phyloP scores from a whole-genome alignment of 2,329 filamentous ascomycete genomes.

The Cladosporium sp. region DNA sequence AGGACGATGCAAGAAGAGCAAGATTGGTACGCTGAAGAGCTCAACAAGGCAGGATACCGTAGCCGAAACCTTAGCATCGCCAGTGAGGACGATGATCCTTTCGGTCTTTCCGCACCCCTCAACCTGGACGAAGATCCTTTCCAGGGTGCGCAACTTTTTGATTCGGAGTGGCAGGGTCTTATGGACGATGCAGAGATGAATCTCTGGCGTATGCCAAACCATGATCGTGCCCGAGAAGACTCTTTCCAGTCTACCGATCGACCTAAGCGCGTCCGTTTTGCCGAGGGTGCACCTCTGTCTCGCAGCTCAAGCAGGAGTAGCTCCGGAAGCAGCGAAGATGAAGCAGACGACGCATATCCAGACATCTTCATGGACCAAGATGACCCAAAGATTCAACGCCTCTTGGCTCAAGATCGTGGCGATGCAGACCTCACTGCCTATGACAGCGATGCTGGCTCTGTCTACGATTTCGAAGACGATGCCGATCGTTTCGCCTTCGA shows the following conservation, averaged over 20 bases:
- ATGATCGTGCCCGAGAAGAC: constrained; percentile 22
- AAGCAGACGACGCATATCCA: constrained; percentile 36
- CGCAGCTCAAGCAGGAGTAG: constrained; percentile 29
- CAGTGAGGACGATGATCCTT: constrained; percentile 23
- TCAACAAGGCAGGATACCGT: constrained; percentile 15
- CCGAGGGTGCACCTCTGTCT: constrained; percentile 31
- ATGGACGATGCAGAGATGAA: constrained; percentile 33
- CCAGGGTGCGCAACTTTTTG: constrained; percentile 27
- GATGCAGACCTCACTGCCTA: constrained; percentile 26
- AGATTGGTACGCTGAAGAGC: constrained; percentile 16
- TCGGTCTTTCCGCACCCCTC: constrained; percentile 23
- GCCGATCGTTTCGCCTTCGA: constrained; percentile 32
- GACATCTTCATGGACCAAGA: constrained; percentile 37
- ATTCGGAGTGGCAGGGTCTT: constrained; percentile 30
- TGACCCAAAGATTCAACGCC: constrained; percentile 22
- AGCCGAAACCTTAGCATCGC: constrained; percentile 18
- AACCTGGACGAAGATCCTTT: constrained; percentile 35
- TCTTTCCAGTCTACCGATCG: constrained; percentile 28
- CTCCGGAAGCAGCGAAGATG: constrained; percentile 32
- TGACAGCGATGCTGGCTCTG: constrained; percentile 35
- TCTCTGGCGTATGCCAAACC: constrained; percentile 29
- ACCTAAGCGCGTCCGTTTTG: constrained; percentile 39
- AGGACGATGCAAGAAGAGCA: constrained; percentile 14
- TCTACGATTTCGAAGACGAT: constrained; percentile 38
- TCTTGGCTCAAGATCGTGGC: constrained; percentile 26